phyloP scores from a whole-genome alignment of 2,329 filamentous ascomycete species.

The Mariannaea elegans region DNA sequence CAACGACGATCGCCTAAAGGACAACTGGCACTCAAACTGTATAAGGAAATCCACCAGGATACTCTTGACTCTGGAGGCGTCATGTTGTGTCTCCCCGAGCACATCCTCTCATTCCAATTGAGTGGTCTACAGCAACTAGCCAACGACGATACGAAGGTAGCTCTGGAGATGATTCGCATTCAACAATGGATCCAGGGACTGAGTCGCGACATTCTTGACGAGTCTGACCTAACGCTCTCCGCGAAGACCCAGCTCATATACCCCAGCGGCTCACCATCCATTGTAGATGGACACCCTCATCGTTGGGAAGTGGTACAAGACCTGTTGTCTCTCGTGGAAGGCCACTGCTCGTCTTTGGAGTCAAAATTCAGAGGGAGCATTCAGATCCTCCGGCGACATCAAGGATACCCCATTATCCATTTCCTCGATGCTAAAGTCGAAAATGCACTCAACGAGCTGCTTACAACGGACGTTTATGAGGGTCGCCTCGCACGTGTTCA shows the following conservation, averaged over 20 bases:
- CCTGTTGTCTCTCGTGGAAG: conserved; percentile 51
- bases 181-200: conserved; percentile 59
- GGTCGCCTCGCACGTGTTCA: conserved; percentile 30
- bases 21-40: conserved; percentile 44
- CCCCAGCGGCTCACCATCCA: conserved; percentile 57
- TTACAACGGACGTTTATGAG: conserved; percentile 53
- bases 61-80: conserved; percentile 56
- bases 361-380: not conserved
- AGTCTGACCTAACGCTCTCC: conserved; percentile 66
- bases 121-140: conserved; percentile 66
- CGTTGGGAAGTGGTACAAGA: conserved; percentile 58
- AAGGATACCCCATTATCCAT: conserved; percentile 57
- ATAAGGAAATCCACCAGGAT: conserved; percentile 48
- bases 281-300: conserved; percentile 61
- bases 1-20: conserved; percentile 57
- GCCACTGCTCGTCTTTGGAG: conserved; percentile 34
- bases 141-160: conserved; percentile 53
- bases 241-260: conserved; percentile 67
- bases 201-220: conserved; percentile 71
- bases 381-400: not conserved
- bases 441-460: conserved; percentile 49
- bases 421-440: conserved; percentile 61
- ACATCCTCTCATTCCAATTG: conserved; percentile 70
- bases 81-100: conserved; percentile 68
- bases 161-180: conserved; percentile 57